Evolutionary conservation across 306 rosid species (phyloP).

Genomic region (Carpinus viminea): DNA sequence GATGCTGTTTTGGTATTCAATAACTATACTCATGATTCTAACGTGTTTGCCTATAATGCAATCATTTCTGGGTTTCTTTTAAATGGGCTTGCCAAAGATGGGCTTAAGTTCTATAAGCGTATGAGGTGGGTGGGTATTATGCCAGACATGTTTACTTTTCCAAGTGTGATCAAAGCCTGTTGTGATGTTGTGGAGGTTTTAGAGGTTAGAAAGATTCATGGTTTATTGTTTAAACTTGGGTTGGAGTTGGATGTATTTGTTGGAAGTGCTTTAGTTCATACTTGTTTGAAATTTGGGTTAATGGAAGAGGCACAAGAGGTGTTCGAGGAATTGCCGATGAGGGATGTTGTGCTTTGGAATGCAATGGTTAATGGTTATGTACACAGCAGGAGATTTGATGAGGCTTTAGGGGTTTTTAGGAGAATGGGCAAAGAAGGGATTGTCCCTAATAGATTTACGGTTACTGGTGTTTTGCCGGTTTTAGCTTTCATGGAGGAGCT

Average conservation of each 20-base stretch:
- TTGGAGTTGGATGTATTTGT: constrained; percentile 72
- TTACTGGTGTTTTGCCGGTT: constrained; percentile 73
- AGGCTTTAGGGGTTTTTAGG: constrained; percentile 66
- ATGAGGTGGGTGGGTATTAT: constrained; percentile 56
- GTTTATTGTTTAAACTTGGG: constrained; percentile 67
- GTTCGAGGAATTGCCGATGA: constrained; percentile 66
- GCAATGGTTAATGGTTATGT: constrained; percentile 79
- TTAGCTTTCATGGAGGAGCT: constrained; percentile 53
- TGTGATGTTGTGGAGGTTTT: constrained; percentile 32
- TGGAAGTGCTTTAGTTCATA: constrained; percentile 79
- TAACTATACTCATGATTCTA: constrained; percentile 41
- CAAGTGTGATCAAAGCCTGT: constrained; percentile 70
- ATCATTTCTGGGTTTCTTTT: constrained; percentile 67
- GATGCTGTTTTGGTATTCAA: constrained; percentile 56
- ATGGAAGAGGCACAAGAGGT: constrained; percentile 59
- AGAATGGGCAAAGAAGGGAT: constrained; percentile 56
- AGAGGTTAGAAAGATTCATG: constrained; percentile 75
- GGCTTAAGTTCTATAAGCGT: constrained; percentile 45
- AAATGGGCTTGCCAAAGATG: constrained; percentile 45
- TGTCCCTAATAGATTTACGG: constrained; percentile 54
- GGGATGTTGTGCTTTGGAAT: constrained; percentile 86
- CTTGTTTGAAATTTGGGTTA: constrained; percentile 53
- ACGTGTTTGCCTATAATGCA: constrained; percentile 75
- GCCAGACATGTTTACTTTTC: constrained; percentile 76
- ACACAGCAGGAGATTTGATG: constrained; percentile 56